Conservation (phyloP, 495 filamentous ascomycete species). For the Terfezia boudieri region DNA sequence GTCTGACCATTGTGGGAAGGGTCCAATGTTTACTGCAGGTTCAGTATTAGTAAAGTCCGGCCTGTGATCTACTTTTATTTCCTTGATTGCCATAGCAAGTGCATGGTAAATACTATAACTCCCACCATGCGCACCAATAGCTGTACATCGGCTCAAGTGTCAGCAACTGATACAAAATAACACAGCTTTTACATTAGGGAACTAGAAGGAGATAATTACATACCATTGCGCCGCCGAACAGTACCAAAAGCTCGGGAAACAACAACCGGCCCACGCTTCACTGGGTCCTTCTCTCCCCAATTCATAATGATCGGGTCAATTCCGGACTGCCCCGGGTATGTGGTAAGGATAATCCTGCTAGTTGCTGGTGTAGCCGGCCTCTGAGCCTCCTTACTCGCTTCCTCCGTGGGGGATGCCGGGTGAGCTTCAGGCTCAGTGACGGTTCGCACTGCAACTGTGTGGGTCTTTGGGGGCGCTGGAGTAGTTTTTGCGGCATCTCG, state of each 20-base stretch:
- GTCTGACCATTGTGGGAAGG: conserved; percentile 74
- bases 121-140: conserved; percentile 69
- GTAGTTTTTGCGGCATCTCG: conserved; percentile 22
- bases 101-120: conserved; percentile 97
- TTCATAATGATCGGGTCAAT: conserved; percentile 74
- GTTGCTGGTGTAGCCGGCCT: conserved; percentile 27
- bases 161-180: neutral
- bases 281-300: conserved; percentile 64
- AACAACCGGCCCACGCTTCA: conserved; percentile 65
- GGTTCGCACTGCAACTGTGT: neutral
- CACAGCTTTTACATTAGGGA: conserved; percentile 7
- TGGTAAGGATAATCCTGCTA: conserved; percentile 47
- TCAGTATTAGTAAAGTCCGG: conserved; percentile 91
- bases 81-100: conserved; percentile 73
- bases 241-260: conserved; percentile 56
- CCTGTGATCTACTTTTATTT: conserved; percentile 63
- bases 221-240: conserved; percentile 69
- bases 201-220: conserved; percentile 12
- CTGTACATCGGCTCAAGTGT: conserved; percentile 12
- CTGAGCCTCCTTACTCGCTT: conserved; percentile 6
- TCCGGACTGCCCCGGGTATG: conserved; percentile 82
- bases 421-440: neutral
- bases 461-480: conserved; percentile 1
- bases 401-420: conserved; percentile 6
- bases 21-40: conserved; percentile 68